Conservation (phyloP, 148 eudicot genomes). For the Simmondsia chinensis region DNA sequence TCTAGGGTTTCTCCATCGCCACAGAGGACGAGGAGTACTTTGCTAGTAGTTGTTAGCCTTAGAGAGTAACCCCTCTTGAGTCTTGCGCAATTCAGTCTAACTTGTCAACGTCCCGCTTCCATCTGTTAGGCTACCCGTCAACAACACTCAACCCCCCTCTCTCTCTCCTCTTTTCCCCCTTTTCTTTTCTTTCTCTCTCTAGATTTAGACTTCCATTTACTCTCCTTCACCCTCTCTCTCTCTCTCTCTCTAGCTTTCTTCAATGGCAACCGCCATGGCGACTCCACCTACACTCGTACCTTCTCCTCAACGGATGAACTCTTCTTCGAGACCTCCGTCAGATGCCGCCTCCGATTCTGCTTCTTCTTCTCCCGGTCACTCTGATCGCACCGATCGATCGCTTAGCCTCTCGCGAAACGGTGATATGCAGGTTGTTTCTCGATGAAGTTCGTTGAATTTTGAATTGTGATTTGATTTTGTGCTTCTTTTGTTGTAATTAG, state of each 20-base stretch:
- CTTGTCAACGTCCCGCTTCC: too few relatives aligned
- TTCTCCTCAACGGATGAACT: slow-evolving; percentile 21
- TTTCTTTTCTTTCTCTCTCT: slow-evolving; percentile 1
- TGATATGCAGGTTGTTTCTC: slow-evolving; percentile 10
- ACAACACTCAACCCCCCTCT: neutral
- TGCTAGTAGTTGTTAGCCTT: too few relatives aligned
- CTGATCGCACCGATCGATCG: slow-evolving; percentile 11
- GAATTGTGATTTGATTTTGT: neutral
- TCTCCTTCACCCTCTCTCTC: slow-evolving; percentile 5
- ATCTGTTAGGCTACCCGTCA: too few relatives aligned
- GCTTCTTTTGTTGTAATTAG: neutral
- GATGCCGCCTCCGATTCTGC: slow-evolving; percentile 2
- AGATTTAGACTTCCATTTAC: slow-evolving; percentile 5
- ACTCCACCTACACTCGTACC: slow-evolving; percentile 11
- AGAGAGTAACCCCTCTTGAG: too few relatives aligned
- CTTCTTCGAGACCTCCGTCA: slow-evolving; percentile 1
- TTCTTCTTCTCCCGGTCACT: neutral
- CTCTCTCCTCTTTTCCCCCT: neutral
- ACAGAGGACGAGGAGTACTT: too few relatives aligned
- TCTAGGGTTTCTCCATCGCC: too few relatives aligned
- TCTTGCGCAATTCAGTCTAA: too few relatives aligned
- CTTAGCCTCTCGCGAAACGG: neutral
- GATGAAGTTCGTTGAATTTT: neutral
- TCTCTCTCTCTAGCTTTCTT: neutral
- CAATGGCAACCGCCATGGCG: slow-evolving; percentile 19